Percentiles rank a stretch among this genome's conserved stretches.
Evolutionary conservation across 371 early-diverging fungal genomes (phyloP).

Genomic region (Cladochytrium tenue): DNA sequence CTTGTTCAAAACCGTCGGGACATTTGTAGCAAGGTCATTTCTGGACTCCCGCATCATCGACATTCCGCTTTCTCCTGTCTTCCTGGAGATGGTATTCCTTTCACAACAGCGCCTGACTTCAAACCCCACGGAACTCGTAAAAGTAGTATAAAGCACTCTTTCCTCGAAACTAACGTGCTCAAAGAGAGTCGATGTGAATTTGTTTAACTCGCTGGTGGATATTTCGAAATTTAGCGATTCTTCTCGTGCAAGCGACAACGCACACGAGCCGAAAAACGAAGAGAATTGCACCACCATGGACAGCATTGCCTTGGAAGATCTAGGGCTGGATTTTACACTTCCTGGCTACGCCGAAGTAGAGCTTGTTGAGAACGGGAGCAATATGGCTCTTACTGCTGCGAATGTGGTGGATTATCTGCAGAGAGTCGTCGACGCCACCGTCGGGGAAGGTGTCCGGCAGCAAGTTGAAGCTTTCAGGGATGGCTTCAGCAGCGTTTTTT

Average conservation of each 20-base stretch:
- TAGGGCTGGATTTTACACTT: conserved; percentile 82
- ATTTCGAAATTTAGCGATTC: conserved; percentile 61
- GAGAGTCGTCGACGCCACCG: conserved; percentile 64
- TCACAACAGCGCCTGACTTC: conserved; percentile 16
- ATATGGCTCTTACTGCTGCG: conserved; percentile 68
- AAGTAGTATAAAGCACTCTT: background rate
- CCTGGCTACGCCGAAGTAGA: conserved; percentile 69
- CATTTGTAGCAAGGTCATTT: conserved; percentile 85
- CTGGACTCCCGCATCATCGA: conserved; percentile 86
- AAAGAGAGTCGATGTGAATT: conserved; percentile 67
- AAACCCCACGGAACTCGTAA: too few species aligned
- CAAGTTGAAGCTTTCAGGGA: conserved; percentile 75
- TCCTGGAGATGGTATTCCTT: conserved; percentile 71
- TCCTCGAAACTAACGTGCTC: conserved; percentile 5
- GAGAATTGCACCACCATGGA: conserved; percentile 36
- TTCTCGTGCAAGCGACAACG: conserved; percentile 57
- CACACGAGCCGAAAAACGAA: conserved; percentile 29
- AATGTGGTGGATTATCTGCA: conserved; percentile 79
- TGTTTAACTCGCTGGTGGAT: conserved; percentile 68
- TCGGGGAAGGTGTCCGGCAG: conserved; percentile 70
- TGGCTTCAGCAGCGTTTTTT: conserved; percentile 81
- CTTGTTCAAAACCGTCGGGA: conserved; percentile 62
- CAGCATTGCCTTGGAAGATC: conserved; percentile 53
- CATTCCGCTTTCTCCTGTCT: conserved; percentile 74
- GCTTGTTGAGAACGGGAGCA: conserved; percentile 54